phyloP scores from a whole-genome alignment of 352 stramenopile species.

The Thalassiosira mediterranea region DNA sequence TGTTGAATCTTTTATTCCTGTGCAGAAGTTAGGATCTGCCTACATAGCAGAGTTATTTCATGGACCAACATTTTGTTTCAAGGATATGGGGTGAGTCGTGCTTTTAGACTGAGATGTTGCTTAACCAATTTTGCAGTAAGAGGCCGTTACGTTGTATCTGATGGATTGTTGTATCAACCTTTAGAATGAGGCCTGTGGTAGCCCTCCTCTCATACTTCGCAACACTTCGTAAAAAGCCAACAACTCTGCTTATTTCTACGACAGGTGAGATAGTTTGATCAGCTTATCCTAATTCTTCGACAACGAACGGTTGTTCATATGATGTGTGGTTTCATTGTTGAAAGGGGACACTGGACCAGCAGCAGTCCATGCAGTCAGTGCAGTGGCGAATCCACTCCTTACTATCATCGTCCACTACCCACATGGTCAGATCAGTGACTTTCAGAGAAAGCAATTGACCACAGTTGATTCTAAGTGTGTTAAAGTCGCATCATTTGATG shows the following conservation, averaged over 20 bases:
- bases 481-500: constrained; percentile 74
- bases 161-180: no score
- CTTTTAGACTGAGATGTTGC: no score
- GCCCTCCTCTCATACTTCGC: constrained; percentile 74
- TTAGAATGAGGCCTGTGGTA: constrained; percentile 68
- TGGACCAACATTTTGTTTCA: constrained; percentile 84
- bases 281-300: no score
- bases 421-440: constrained; percentile 76
- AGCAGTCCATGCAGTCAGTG: constrained; percentile 75
- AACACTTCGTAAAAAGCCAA: constrained; percentile 51
- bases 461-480: constrained; percentile 61
- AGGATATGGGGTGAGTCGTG: constrained; percentile 75
- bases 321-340: no score
- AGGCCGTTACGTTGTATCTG: no score
- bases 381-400: constrained; percentile 62
- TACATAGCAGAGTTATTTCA: constrained; percentile 83
- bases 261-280: no score
- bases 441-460: constrained; percentile 83
- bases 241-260: constrained; percentile 75
- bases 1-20: constrained; percentile 53
- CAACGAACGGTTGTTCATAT: no score
- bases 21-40: constrained; percentile 46
- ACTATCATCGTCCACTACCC: constrained; percentile 82
- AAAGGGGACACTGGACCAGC: constrained; percentile 84
- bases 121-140: no score